Conservation (phyloP, 2,329 filamentous ascomycete species). For the Clarireedia hainanense region DNA sequence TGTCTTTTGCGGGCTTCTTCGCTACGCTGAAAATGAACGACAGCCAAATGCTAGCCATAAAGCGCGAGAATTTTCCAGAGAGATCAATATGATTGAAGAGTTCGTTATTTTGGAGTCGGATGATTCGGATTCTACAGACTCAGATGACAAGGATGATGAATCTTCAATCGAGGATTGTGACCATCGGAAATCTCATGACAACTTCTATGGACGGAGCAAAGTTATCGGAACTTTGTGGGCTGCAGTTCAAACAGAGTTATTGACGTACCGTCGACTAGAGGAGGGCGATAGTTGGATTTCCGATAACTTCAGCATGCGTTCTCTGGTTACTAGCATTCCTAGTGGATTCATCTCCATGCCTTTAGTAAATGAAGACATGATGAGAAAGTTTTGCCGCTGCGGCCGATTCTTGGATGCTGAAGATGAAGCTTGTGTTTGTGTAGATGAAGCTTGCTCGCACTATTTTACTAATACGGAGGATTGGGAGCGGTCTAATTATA, state of each 20-base stretch:
- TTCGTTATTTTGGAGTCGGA: neutral
- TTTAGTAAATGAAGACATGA: neutral
- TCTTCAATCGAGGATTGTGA: neutral
- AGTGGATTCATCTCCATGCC: neutral
- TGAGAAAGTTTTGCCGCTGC: neutral
- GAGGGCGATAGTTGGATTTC: conserved; percentile 22
- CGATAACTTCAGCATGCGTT: conserved; percentile 13
- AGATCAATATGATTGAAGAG: neutral
- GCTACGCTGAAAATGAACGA: conserved; percentile 8
- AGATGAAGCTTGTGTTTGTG: neutral
- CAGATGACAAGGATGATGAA: conserved; percentile 1
- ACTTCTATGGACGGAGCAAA: neutral
- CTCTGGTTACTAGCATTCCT: neutral
- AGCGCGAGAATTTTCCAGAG: too few species aligned
- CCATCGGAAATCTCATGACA: neutral
- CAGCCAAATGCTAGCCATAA: neutral
- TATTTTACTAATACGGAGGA: neutral
- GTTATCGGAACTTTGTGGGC: conserved; percentile 28
- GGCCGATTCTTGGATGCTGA: neutral
- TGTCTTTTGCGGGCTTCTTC: conserved; percentile 11
- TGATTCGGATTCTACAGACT: neutral
- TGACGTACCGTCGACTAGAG: conserved; percentile 31
- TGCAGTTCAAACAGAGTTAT: conserved; percentile 31
- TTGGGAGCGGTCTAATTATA: too few species aligned
- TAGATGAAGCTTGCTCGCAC: neutral